Conservation (phyloP, 257 asterid species). For the Solanum dulcamara region DNA sequence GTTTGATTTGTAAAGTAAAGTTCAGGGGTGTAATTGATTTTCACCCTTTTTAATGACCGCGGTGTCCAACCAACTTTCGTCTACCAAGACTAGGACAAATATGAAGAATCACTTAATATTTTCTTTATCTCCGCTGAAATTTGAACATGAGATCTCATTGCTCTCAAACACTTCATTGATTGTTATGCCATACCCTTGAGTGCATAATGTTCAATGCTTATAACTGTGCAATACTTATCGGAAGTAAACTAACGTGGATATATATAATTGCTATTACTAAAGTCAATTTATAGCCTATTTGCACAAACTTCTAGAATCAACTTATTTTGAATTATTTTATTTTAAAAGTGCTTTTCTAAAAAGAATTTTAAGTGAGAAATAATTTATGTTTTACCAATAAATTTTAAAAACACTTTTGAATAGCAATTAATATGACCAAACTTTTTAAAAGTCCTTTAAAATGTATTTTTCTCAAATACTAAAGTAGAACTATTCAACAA, state of each 20-base stretch:
- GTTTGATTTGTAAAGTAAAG: no score
- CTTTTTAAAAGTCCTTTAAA: background rate
- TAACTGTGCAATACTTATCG: background rate
- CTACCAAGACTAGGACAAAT: background rate
- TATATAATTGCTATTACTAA: background rate
- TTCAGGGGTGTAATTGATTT: no score
- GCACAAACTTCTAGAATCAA: background rate
- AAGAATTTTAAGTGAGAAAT: background rate
- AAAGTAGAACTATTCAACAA: background rate
- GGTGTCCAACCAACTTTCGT: background rate
- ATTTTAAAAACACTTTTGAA: background rate
- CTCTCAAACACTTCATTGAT: no score
- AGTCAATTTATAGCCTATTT: background rate
- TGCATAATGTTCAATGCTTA: background rate
- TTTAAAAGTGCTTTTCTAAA: background rate
- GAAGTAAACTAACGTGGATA: background rate
- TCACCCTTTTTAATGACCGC: background rate
- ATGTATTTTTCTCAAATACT: background rate
- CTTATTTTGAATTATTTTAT: background rate
- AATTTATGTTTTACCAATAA: no score
- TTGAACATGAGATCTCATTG: no score
- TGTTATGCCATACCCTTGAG: no score
- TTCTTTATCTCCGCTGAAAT: no score
- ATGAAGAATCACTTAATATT: background rate
- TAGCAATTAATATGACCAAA: background rate